These are phyloP conservation scores for Fistulinella prunicolor DNA, from an alignment of 768 basidiomycete genomes.

Conservation along the genomic window DNA sequence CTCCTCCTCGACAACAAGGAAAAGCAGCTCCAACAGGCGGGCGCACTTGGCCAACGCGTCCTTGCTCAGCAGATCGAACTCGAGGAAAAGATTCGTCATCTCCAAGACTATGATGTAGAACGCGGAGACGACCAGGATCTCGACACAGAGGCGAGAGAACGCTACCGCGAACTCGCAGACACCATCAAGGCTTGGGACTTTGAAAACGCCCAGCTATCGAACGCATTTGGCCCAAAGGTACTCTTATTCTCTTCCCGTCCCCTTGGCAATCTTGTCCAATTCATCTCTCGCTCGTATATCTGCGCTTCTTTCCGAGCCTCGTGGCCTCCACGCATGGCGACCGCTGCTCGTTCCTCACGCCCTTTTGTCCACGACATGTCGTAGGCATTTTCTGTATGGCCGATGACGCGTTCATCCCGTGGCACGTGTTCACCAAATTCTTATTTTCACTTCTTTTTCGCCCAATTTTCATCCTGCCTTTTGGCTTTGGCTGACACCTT, in stretches of 20 bases:
- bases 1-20: conserved; percentile 85
- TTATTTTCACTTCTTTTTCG: too few relatives aligned
- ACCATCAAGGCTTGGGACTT: conserved; percentile 74
- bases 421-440: too few relatives aligned
- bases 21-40: conserved; percentile 87
- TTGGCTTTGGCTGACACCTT: not conserved
- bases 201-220: conserved; percentile 75
- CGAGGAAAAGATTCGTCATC: conserved; percentile 79
- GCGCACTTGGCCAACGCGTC: conserved; percentile 89
- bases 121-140: conserved; percentile 62
- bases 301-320: conserved; percentile 13
- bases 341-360: conserved; percentile 12
- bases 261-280: not conserved
- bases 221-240: conserved; percentile 65
- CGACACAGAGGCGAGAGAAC: conserved; percentile 64
- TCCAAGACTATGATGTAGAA: conserved; percentile 69
- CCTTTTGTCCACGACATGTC: too few relatives aligned
- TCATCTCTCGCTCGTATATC: conserved; percentile 9
- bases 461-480: too few relatives aligned
- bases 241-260: conserved; percentile 21
- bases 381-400: too few relatives aligned
- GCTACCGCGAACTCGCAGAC: conserved; percentile 74
- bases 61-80: conserved; percentile 92
- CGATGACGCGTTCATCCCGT: too few relatives aligned
- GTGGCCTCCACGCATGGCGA: conserved; percentile 12